phyloP scores from a whole-genome alignment of 768 basidiomycete species.

The Tephrocybe sp. region DNA sequence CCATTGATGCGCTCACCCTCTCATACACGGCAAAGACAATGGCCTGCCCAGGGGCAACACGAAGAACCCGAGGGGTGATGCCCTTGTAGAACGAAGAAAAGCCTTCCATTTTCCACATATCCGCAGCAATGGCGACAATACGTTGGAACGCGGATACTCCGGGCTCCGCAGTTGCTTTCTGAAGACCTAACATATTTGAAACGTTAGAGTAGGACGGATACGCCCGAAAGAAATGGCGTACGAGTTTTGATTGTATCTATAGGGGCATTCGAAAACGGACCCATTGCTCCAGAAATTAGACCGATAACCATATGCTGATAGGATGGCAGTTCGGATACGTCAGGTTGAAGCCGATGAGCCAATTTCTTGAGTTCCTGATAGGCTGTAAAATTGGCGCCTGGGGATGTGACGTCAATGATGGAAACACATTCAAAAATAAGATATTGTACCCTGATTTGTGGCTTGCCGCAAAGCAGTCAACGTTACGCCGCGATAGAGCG shows the following conservation, averaged over 20 bases:
- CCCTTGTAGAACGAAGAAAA: conserved; percentile 94
- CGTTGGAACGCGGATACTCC: conserved; percentile 80
- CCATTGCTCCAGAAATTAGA: conserved; percentile 95
- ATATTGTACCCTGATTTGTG: conserved; percentile 82
- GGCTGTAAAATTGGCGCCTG: conserved; percentile 94
- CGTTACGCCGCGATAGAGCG: conserved; percentile 90
- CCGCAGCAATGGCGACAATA: conserved; percentile 75
- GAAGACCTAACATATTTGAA: conserved; percentile 54
- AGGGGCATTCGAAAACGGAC: conserved; percentile 97
- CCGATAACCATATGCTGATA: conserved; percentile 97
- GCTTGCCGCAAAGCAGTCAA: conserved; percentile 95
- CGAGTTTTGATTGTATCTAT: conserved; percentile 95
- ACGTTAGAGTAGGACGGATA: not conserved
- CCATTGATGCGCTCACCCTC: conserved; percentile 72
- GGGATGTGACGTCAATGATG: not conserved
- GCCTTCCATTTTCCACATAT: conserved; percentile 94
- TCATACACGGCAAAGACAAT: conserved; percentile 99
- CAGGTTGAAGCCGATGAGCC: conserved; percentile 76
- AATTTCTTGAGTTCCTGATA: conserved; percentile 96
- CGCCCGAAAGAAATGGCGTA: conserved; percentile 31
- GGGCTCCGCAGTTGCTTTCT: conserved; percentile 73
- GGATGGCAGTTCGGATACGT: conserved; percentile 76
- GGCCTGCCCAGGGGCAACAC: conserved; percentile 96
- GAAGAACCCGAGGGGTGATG: conserved; percentile 92
- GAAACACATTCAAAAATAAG: not conserved